Evolutionary conservation across 768 basidiomycete species (phyloP), one percentile per base, ranked within the genome.

Genomic region (Tylopilus sp.): DNA sequence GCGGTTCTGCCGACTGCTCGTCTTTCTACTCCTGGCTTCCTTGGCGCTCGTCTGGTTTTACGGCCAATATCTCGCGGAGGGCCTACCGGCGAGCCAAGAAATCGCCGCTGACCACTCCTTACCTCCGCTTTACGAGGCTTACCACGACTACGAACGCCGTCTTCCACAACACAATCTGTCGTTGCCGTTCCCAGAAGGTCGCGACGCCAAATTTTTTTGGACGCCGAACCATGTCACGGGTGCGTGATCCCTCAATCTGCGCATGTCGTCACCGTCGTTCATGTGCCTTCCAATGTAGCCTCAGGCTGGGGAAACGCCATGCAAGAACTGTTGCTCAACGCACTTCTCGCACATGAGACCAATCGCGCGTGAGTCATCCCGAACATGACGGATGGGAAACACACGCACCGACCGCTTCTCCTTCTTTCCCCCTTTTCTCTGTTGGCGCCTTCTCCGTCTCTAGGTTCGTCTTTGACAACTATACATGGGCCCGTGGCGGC

Each of bases 291-390:
- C 11, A 51, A n/a, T 9, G 13, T 41, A 80, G 80, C 60, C 9
- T 71, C 75, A 39, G 84, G 83, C 3, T 85, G 80, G 80, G 83
- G 82, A 3, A 86, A 86, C 48, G 73, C 66, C 9, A 69, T 84
- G 71, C 80, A 85, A 52, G 82, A 83, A 51, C 73, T 81, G 51
- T 47, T 84, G 4, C 57, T 83, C 42, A 75, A 78, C 43, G 72
- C 79, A 0, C 69, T 79, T 40, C 64, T 86, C 3, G 77, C 81
- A 0, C 71, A 76, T 43, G 60, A 67, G 2, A 62, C 79, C 0
- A 73, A 73, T 26, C 66, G 82, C 56, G 69, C 79, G 78, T 85
- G 62, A 51, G 82, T 71, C 8, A 0, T 8, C 8, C 12, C 18
- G 23, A 21, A 17, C 15, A 10, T 21, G 8, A 15, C 10, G 2